Evolutionary conservation across 2,329 filamentous ascomycete species (phyloP), one percentile per base, ranked within the genome.

Genomic region (Chrysosphaeria jannelii): DNA sequence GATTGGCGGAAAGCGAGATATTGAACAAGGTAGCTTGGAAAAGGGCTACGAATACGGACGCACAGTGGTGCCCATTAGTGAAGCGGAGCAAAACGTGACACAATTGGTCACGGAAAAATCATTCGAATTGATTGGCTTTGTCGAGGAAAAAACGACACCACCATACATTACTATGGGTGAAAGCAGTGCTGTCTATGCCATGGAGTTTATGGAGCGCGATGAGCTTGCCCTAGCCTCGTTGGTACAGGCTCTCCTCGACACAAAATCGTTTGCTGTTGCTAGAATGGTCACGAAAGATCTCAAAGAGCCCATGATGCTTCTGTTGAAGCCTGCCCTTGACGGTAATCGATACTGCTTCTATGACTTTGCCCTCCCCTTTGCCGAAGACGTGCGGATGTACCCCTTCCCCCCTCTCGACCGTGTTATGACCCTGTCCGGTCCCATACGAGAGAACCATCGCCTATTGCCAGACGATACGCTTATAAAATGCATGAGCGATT

Each of bases 41-140:
- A 89, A 78, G 40, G 85, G 85, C 0, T 97, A 81, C 36, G 67
- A 76, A 36, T 97, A 97, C 39, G 85, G 85, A 21, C 60, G 78
- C 27, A 91, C 81, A 1, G 76, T 74, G 3, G 81, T 97, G 2
- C 67, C 71, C 33, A 90, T 97, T 33, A 74, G 63, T 32, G 67
- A 79, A 34, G 70, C 70, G 1, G 81, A 97, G 35, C 58, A 69
- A 39, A 76, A 79, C 33, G 64, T 91, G 27, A 89, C 76, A n/a
- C 78, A 71, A 31, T 53, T 91, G 16, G 68, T 88, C 35, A 85
- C 76, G 0, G 43, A 48, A 7, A 66, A 70, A 28, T 55, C 57
- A 6, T 63, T 93, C 27, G 67, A 76, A 4, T 68, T 97, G 20
- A 49, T 97, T 24, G 85, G 85, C 0, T 97, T 97, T 35, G 59